phyloP scores from a whole-genome alignment of 2,329 filamentous ascomycete genomes.

The Beauveria pseudobassiana region DNA sequence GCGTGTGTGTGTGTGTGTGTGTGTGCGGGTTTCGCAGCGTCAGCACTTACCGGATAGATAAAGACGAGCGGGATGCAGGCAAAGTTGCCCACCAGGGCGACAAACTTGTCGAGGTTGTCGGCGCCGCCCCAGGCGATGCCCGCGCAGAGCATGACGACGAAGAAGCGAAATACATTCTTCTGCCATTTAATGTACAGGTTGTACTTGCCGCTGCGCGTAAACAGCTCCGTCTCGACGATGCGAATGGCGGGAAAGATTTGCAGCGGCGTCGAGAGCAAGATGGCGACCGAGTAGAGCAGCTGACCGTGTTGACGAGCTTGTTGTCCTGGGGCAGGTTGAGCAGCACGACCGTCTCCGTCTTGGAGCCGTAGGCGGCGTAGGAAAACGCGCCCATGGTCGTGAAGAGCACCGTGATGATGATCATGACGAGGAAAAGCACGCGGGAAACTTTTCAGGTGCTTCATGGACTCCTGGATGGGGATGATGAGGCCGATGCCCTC shows the following conservation, averaged over 20 bases:
- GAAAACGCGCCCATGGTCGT: constrained; percentile 85
- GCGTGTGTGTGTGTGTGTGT: too few species aligned
- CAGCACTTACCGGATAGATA: constrained; percentile 78
- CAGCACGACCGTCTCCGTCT: constrained; percentile 92
- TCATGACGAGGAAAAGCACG: constrained; percentile 85
- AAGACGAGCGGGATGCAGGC: constrained; percentile 95
- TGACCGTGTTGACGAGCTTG: constrained; percentile 95
- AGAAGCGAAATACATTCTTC: constrained; percentile 95
- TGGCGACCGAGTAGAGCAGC: constrained; percentile 96
- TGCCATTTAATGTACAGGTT: constrained; percentile 99
- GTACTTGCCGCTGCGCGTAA: constrained; percentile 91
- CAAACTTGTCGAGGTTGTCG: constrained; percentile 93
- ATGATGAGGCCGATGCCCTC: constrained; percentile 97
- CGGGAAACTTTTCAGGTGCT: constrained; percentile 75
- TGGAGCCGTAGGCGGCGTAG: constrained; percentile 91
- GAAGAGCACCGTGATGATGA: constrained; percentile 89
- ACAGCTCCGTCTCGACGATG: constrained; percentile 90
- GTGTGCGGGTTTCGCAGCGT: not conserved
- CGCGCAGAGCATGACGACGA: constrained; percentile 80
- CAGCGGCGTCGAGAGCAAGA: constrained; percentile 85
- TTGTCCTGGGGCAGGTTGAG: constrained; percentile 94
- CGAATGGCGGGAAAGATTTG: constrained; percentile 98
- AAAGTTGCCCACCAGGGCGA: constrained; percentile 92
- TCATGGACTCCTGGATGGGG: constrained; percentile 97
- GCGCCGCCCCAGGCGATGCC: constrained; percentile 87